Conservation (phyloP, 192 early-diverging fungal genomes). For the Backusella parvicylindrica region DNA sequence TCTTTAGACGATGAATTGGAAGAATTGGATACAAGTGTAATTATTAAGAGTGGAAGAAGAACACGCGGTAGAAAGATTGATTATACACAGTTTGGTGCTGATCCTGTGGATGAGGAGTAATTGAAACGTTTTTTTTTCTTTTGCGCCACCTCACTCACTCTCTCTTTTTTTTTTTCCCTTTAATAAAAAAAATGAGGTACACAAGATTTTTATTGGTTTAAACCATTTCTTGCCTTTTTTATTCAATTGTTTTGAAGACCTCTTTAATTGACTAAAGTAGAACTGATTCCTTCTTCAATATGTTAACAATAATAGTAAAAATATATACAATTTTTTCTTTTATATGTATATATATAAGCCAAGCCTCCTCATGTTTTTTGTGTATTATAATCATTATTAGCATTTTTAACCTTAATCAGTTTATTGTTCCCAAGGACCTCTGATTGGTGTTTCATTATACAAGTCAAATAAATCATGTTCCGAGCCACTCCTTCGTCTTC, state of each 20-base stretch:
- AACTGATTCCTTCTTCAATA: too few species aligned
- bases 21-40: slow-evolving; percentile 56
- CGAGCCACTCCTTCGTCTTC: background rate
- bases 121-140: background rate
- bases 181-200: background rate
- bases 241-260: too few species aligned
- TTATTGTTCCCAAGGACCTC: background rate
- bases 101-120: slow-evolving; percentile 41
- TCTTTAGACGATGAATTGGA: slow-evolving; percentile 55
- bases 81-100: slow-evolving; percentile 67
- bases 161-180: too few species aligned
- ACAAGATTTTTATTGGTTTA: background rate
- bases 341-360: too few species aligned
- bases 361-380: too few species aligned
- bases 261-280: too few species aligned
- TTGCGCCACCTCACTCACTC: background rate
- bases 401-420: too few species aligned
- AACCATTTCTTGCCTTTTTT: background rate
- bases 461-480: background rate
- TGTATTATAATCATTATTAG: too few species aligned
- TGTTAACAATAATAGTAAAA: too few species aligned
- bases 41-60: slow-evolving; percentile 61
- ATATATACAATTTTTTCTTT: too few species aligned
- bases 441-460: background rate
- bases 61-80: slow-evolving; percentile 74